These are phyloP conservation scores for Bonia amplexicaulis DNA, from an alignment of 176 grass and related monocot species.

Conservation along the genomic window DNA sequence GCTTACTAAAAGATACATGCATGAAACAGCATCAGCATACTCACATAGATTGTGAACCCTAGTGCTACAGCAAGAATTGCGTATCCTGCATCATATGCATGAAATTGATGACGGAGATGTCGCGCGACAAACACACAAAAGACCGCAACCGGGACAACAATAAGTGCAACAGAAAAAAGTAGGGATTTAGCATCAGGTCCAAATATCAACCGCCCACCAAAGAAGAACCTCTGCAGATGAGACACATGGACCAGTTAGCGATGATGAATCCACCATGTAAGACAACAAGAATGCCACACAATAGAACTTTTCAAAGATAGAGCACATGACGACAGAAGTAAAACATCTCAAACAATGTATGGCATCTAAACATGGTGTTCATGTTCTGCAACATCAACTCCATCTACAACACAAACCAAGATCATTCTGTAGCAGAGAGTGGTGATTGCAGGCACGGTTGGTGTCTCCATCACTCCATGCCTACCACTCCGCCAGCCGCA, in stretches of 20 bases:
- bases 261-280: conserved; percentile 1
- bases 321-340: background rate
- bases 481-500: background rate
- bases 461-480: background rate
- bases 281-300: background rate
- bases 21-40: conserved; percentile 26
- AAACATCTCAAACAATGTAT: background rate
- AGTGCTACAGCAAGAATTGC: conserved; percentile 58
- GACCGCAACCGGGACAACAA: conserved; percentile 55
- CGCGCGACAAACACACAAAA: conserved; percentile 74
- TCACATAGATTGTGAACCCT: conserved; percentile 67
- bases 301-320: background rate
- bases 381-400: background rate
- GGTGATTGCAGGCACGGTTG: background rate
- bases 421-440: background rate
- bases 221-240: conserved; percentile 64
- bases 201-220: conserved; percentile 75
- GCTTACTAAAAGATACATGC: background rate
- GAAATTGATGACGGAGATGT: conserved; percentile 69
- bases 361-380: background rate
- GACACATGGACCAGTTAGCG: conserved; percentile 1
- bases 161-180: conserved; percentile 57
- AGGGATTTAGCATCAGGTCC: conserved; percentile 82
- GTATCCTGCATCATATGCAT: conserved; percentile 61
- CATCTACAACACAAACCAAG: background rate